phyloP scores from a whole-genome alignment of 164 flowering plant species.

The Vitis amurensis region DNA sequence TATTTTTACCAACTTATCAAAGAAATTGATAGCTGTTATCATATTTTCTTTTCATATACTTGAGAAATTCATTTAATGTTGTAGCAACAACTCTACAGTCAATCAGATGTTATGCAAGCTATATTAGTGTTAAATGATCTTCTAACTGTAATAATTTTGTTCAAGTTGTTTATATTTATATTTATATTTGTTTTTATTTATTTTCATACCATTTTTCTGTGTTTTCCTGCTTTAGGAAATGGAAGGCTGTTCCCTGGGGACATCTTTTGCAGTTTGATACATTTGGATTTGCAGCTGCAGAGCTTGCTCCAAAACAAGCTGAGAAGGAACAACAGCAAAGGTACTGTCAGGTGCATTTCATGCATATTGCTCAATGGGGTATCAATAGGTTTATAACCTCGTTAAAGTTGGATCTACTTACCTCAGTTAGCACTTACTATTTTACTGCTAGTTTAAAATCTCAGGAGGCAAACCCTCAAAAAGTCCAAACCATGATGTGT shows the following conservation, averaged over 20 bases:
- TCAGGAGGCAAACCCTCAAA: background rate
- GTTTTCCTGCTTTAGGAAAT: constrained; percentile 54
- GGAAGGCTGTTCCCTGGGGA: constrained; percentile 65
- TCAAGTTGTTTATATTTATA: too few species aligned
- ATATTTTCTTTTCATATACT: too few species aligned
- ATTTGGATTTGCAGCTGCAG: constrained; percentile 94
- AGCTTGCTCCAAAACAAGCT: constrained; percentile 78
- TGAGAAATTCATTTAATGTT: too few species aligned
- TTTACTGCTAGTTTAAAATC: background rate
- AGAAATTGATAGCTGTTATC: too few species aligned
- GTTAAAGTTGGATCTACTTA: too few species aligned
- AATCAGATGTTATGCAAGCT: too few species aligned
- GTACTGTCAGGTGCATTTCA: constrained; percentile 26
- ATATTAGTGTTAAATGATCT: too few species aligned
- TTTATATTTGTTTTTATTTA: too few species aligned
- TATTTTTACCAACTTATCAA: too few species aligned
- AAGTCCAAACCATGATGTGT: background rate
- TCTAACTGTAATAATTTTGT: too few species aligned
- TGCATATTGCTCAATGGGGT: background rate
- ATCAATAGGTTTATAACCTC: background rate
- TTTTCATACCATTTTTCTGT: background rate
- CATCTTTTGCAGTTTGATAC: constrained; percentile 81
- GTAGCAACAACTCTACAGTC: too few species aligned
- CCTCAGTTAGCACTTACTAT: background rate
- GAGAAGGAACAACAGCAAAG: constrained; percentile 83